Evolutionary conservation across 2,329 filamentous ascomycete species (phyloP).

Genomic region (Botrytis fabae): DNA sequence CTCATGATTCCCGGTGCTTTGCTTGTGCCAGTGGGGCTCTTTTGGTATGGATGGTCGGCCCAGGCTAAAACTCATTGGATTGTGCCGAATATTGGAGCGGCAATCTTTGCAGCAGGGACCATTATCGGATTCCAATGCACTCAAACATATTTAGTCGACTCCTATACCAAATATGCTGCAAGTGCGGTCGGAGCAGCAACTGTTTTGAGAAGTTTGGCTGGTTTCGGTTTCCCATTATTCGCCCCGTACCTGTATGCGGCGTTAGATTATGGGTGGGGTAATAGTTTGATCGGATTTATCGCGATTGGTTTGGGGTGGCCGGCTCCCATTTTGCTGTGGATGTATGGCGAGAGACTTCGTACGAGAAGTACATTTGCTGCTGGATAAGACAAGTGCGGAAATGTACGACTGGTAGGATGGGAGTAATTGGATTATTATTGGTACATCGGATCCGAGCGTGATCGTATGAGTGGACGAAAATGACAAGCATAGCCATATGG

Average conservation of each 20-base stretch:
- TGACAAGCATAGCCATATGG: neutral
- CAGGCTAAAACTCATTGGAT: conserved; percentile 56
- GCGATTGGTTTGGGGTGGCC: conserved; percentile 53
- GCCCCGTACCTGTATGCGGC: conserved; percentile 38
- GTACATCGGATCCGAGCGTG: neutral
- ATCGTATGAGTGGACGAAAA: neutral
- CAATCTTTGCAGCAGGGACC: conserved; percentile 52
- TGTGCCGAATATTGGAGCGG: conserved; percentile 56
- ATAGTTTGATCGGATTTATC: conserved; percentile 49
- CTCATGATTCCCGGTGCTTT: conserved; percentile 56
- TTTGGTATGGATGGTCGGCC: conserved; percentile 60
- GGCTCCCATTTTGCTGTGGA: conserved; percentile 49
- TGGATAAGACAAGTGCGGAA: conserved; percentile 27
- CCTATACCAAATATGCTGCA: conserved; percentile 43
- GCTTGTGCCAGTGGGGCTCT: conserved; percentile 56
- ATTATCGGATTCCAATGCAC: conserved; percentile 41
- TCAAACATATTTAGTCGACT: conserved; percentile 55
- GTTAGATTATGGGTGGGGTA: conserved; percentile 51
- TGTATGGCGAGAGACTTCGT: conserved; percentile 43
- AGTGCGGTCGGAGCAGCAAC: conserved; percentile 45
- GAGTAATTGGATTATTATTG: neutral
- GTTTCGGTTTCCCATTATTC: conserved; percentile 38
- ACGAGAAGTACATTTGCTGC: conserved; percentile 46
- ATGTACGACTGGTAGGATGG: neutral
- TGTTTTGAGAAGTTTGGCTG: conserved; percentile 36